Conservation (phyloP, 148 eudicot genomes). For the Limonium bicolor region DNA sequence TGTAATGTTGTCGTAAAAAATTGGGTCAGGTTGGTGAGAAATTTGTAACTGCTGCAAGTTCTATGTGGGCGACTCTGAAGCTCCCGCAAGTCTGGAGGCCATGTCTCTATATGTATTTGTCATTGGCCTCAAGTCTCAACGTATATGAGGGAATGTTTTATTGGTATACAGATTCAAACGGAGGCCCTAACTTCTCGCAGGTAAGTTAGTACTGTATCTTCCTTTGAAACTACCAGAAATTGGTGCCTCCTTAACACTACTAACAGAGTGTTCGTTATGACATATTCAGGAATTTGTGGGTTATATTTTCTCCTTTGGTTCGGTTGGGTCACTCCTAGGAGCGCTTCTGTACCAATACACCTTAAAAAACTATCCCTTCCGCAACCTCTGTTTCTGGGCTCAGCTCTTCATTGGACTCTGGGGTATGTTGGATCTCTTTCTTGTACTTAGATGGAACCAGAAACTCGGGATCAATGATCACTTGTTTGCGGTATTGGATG, state of each 20-base stretch:
- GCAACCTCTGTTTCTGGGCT: constrained; percentile 73
- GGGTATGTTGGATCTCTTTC: constrained; percentile 68
- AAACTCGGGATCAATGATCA: constrained; percentile 66
- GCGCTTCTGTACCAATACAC: constrained; percentile 60
- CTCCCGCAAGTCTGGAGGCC: constrained; percentile 85
- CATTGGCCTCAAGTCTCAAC: constrained; percentile 53
- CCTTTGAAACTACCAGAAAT: too few species aligned
- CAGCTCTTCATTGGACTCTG: constrained; percentile 55
- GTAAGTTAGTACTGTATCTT: too few species aligned
- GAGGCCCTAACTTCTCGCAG: constrained; percentile 75
- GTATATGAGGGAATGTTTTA: constrained; percentile 84
- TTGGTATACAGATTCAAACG: constrained; percentile 71
- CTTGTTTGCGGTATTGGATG: constrained; percentile 57
- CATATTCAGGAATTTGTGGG: constrained; percentile 76
- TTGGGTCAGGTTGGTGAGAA: constrained; percentile 43
- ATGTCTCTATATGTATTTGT: constrained; percentile 74
- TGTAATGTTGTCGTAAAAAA: constrained; percentile 3
- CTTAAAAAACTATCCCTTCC: constrained; percentile 52
- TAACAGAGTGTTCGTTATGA: background rate
- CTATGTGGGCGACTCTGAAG: constrained; percentile 76
- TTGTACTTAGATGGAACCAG: constrained; percentile 55
- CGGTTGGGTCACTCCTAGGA: constrained; percentile 67
- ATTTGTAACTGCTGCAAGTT: constrained; percentile 37
- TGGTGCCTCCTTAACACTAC: too few species aligned
- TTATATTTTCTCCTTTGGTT: constrained; percentile 57